phyloP scores from a whole-genome alignment of 768 basidiomycete species.

The Termitomyces titanicus region DNA sequence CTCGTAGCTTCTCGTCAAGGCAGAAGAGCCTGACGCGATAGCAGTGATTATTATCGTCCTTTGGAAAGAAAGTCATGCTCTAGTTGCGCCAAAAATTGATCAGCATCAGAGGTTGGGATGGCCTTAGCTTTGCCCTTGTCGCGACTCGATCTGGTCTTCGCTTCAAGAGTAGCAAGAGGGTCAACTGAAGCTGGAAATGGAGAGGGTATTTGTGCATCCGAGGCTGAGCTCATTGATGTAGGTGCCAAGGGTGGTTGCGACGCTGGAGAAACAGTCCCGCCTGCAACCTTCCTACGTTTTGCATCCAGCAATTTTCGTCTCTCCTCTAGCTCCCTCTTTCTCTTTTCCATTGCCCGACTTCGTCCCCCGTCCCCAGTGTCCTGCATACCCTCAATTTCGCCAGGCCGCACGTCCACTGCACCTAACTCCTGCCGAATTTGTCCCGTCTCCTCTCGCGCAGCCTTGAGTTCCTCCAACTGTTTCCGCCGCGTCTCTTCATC shows the following conservation, averaged over 20 bases:
- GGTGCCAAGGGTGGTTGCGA: conserved; percentile 1
- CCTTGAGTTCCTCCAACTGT: conserved; percentile 82
- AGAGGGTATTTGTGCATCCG: not conserved
- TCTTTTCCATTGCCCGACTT: conserved; percentile 67
- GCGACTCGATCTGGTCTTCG: conserved; percentile 15
- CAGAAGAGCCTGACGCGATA: not conserved
- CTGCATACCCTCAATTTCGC: conserved; percentile 76
- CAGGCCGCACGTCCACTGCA: conserved; percentile 57
- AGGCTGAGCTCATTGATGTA: not conserved
- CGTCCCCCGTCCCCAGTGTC: conserved; percentile 29
- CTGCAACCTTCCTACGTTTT: conserved; percentile 54
- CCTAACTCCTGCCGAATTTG: conserved; percentile 54
- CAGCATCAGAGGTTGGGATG: conserved; percentile 38
- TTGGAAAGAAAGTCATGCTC: conserved; percentile 55
- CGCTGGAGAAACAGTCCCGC: conserved; percentile 3
- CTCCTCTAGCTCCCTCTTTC: conserved; percentile 73
- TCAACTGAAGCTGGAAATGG: conserved; percentile 22
- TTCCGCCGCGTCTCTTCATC: conserved; percentile 75
- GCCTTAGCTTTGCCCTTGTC: conserved; percentile 21
- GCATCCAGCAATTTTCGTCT: conserved; percentile 58
- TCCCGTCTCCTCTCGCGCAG: conserved; percentile 69
- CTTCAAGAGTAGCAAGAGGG: conserved; percentile 52
- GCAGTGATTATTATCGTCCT: conserved; percentile 1
- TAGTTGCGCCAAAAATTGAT: conserved; percentile 62
- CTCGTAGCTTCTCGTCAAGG: not conserved